A percentile compares a stretch with the other conserved stretches of the same genome.
These are phyloP conservation scores for Colletotrichum chrysophilum DNA, from an alignment of 2,329 filamentous ascomycete genomes.

Conservation along the genomic window DNA sequence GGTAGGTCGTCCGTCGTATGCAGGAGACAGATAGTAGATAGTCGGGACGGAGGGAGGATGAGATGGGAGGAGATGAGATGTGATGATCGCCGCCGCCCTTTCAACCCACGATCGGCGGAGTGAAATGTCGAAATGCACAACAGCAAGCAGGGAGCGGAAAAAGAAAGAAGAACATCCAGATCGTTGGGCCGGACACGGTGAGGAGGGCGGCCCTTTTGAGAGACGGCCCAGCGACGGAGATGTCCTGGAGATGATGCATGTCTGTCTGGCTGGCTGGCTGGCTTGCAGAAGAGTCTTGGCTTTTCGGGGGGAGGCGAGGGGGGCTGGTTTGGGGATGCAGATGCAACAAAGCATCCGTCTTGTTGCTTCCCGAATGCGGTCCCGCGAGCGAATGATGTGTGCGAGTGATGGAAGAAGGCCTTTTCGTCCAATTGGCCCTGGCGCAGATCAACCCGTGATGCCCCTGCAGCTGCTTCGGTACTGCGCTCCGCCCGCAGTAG, in stretches of 20 bases:
- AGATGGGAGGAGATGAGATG: not conserved
- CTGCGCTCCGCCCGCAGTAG: not conserved
- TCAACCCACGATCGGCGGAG: not conserved
- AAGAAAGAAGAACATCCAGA: not conserved
- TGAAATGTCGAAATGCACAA: not conserved
- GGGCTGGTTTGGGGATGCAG: not conserved
- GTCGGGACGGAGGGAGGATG: not conserved
- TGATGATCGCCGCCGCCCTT: not conserved
- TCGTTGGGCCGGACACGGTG: not conserved
- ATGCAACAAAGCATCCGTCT: not conserved
- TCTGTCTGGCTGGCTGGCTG: not conserved
- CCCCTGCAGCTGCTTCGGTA: slow-evolving; percentile 1
- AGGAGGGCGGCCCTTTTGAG: not conserved
- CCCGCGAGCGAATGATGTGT: not conserved
- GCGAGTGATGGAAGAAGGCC: too few relatives aligned
- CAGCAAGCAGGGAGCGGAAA: not conserved
- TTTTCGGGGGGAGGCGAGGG: not conserved
- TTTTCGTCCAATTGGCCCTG: not conserved
- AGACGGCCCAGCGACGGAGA: not conserved
- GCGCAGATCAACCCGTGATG: slow-evolving; percentile 10
- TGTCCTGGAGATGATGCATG: not conserved
- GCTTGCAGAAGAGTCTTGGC: not conserved
- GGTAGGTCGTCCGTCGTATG: not conserved
- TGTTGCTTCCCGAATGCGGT: not conserved
- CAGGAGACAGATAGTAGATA: not conserved